Evolutionary conservation across 2,329 filamentous ascomycete genomes (phyloP), one percentile per base, ranked within the genome.

Genomic region (Xylaria sp.): DNA sequence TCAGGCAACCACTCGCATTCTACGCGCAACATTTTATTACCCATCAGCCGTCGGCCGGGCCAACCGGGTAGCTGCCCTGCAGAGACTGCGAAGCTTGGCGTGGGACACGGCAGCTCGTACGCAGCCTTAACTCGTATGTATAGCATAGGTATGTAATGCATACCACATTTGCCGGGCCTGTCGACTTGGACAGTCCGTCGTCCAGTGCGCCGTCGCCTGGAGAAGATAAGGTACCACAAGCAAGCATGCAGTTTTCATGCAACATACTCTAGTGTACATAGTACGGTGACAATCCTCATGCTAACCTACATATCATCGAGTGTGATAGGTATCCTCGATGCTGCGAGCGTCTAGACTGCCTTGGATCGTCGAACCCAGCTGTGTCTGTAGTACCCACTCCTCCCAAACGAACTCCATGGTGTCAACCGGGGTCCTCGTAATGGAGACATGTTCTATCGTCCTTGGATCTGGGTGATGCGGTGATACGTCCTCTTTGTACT

Each of bases 11-110:
- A 36, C 27, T 27, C 36, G 22, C 6, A 55, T n/a, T 42, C 53
- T 5, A 15, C 22, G 36, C 22, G 0, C 31, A 6, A 51, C 15
- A 55, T n/a, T 29, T 55, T 5, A 42, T 42, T 20, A 55, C 13
- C 36, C 2, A 10, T 11, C 15, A 42, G 36, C 15, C 53, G 25
- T 13, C 15, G 36, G 53, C 36, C 36, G 25, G 53, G 25, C 36
- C 36, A 27, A 27, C 13, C 51, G 20, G 36, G 36, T 5, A 11
- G 27, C n/a, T 29, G 5, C 49, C 6, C 49, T 33, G 49, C 49
- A 31, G 27, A 27, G 49, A 17, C 49, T 51, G n/a, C 49, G 49
- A 51, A 33, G 27, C 49, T 51, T 33, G 49, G 49, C 49, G 49
- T 51, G 49, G 49, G 49, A 31, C n/a, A 33, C 13, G 17, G 27